phyloP scores from a whole-genome alignment of 768 basidiomycete species.

The Kwoniella sp. region DNA sequence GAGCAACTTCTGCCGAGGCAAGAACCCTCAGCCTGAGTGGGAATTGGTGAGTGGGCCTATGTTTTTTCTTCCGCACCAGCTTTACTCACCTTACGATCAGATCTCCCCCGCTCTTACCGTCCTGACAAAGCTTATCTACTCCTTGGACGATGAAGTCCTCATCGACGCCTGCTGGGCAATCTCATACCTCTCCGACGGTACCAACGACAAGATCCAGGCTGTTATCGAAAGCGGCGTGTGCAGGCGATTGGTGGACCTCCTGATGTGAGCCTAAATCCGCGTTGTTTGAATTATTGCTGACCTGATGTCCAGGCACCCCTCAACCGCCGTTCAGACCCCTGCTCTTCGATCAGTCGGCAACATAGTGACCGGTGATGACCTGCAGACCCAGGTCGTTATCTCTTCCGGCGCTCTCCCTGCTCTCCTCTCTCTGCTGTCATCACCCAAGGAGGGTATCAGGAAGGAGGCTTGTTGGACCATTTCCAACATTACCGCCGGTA shows the following conservation, averaged over 20 bases:
- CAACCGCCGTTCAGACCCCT: constrained; percentile 91
- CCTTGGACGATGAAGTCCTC: constrained; percentile 95
- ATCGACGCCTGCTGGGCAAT: constrained; percentile 99
- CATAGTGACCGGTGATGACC: constrained; percentile 97
- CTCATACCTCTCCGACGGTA: constrained; percentile 96
- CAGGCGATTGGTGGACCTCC: constrained; percentile 90
- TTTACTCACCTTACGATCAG: no score
- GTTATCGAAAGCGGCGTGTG: constrained; percentile 98
- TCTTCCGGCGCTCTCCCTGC: constrained; percentile 96
- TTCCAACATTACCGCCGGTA: constrained; percentile 96
- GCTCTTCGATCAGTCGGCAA: constrained; percentile 97
- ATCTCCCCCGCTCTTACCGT: constrained; percentile 96
- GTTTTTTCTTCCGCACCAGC: neutral
- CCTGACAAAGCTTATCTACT: constrained; percentile 96
- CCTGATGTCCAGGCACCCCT: constrained; percentile 50
- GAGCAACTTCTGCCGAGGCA: constrained; percentile 98
- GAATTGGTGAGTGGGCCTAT: constrained; percentile 65
- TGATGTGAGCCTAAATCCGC: constrained; percentile 59
- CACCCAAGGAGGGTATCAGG: constrained; percentile 96
- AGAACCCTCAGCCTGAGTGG: constrained; percentile 97
- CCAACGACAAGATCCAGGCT: constrained; percentile 99
- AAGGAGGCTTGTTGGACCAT: constrained; percentile 99
- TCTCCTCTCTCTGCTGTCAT: constrained; percentile 83
- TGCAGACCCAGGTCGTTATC: constrained; percentile 98
- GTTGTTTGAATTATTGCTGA: constrained; percentile 5